Evolutionary conservation across 768 basidiomycete species (phyloP).

Genomic region (Xerocomellus amylosporus): DNA sequence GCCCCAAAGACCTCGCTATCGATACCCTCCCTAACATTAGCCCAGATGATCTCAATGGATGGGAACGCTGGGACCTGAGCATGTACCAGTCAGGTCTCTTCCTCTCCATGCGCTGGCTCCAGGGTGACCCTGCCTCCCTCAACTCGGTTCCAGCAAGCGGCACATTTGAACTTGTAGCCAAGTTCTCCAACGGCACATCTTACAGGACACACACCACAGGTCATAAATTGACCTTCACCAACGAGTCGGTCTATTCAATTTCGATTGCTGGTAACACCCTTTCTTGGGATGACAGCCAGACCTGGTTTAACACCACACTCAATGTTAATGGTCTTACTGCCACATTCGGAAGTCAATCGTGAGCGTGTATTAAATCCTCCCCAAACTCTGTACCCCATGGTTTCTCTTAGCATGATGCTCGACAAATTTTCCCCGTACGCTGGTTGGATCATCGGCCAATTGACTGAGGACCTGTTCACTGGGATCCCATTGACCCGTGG

Average conservation of each 20-base stretch:
- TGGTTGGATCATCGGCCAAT: background rate
- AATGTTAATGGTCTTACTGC: conserved; percentile 5
- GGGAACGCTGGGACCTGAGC: conserved; percentile 12
- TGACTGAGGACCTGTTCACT: conserved; percentile 11
- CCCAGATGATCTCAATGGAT: background rate
- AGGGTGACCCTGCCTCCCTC: conserved; percentile 9
- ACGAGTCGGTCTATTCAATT: conserved; percentile 11
- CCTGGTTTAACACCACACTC: conserved; percentile 14
- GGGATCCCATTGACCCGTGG: conserved; percentile 15
- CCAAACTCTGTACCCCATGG: background rate
- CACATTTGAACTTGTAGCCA: conserved; percentile 11
- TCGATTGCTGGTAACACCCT: conserved; percentile 11
- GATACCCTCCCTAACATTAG: conserved; percentile 16
- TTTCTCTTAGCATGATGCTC: background rate
- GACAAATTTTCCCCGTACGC: background rate
- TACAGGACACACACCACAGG: conserved; percentile 1
- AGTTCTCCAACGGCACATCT: conserved; percentile 8
- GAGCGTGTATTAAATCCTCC: background rate
- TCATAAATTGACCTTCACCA: conserved; percentile 7
- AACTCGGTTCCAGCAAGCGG: background rate
- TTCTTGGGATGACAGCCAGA: conserved; percentile 14
- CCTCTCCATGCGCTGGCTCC: conserved; percentile 10
- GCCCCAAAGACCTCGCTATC: conserved; percentile 4
- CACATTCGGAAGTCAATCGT: conserved; percentile 6
- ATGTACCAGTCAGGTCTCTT: conserved; percentile 12